Evolutionary conservation across 2,329 filamentous ascomycete genomes (phyloP), one percentile per base, ranked within the genome.

Genomic region (Fusarium burgessii): DNA sequence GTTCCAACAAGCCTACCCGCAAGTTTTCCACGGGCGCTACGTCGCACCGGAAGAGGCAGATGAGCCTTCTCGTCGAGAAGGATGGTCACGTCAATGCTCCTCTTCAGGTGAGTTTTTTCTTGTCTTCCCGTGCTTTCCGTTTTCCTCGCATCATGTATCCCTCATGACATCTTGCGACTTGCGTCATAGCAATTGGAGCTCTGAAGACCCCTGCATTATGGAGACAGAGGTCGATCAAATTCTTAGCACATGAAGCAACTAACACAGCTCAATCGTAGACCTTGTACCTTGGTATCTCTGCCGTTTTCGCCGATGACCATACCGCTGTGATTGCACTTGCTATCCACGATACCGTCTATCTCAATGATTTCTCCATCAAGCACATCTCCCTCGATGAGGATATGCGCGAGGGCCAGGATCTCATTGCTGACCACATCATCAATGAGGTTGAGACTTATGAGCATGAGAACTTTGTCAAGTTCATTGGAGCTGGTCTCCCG

Each of bases 341-440:
- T 7, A 87, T 92, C 68, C 92, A 93, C 69, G 92, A 95, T 77
- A 89, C 89, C 9, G 90, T 91, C 7, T 95, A 95, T 77, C 88
- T 92, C 25, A 84, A 93, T 46, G 92, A 95, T 78, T 94, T 92
- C 76, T 87, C 88, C 8, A 86, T 92, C 70, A 86, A 89, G 71
- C 82, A 86, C n/a, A 82, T 92, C 47, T 76, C 82, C 23, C 77
- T 86, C 14, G 80, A 82, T 12, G 80, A 84, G 46, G 76, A 80
- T 23, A 75, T 82, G 57, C 78, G 78, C 27, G 77, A 79, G 55
- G 78, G 80, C 36, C 77, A 84, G 20, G 84, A 87, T 59, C 79
- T 82, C 58, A 85, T 92, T 36, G 86, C 87, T 20, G 86, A 92
- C 58, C 88, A 89, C 69, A 82, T 94, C 46, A 80, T 93, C 66